Conservation (phyloP, 352 stramenopile species). For the Globisporangium barbulae region DNA sequence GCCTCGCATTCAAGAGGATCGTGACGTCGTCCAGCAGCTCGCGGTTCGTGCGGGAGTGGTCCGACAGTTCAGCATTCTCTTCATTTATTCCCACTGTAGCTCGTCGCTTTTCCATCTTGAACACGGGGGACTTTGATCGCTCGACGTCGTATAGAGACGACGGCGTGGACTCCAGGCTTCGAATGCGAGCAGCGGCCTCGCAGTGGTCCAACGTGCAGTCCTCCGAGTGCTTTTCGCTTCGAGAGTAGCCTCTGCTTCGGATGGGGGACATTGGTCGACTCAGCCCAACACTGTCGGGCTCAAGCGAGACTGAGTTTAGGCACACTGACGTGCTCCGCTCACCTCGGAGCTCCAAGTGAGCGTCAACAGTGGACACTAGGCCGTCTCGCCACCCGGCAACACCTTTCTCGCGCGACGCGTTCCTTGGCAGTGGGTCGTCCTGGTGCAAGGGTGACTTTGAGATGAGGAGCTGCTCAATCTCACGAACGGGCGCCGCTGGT, state of each 20-base stretch:
- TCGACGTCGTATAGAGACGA: background rate
- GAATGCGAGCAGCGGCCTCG: slow-evolving; percentile 5
- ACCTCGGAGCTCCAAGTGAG: background rate
- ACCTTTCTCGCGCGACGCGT: slow-evolving; percentile 1
- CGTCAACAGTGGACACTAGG: too few species aligned
- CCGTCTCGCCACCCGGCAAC: background rate
- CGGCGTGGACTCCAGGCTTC: background rate
- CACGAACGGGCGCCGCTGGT: background rate
- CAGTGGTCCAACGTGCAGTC: slow-evolving; percentile 7
- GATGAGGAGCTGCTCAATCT: background rate
- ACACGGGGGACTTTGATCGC: slow-evolving; percentile 5
- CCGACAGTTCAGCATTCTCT: background rate
- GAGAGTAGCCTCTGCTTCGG: slow-evolving; percentile 2
- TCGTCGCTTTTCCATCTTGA: slow-evolving; percentile 11
- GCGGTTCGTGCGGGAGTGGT: background rate
- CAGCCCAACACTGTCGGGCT: background rate
- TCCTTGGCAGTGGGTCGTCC: background rate
- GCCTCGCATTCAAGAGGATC: slow-evolving; percentile 51
- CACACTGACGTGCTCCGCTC: background rate
- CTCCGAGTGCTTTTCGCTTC: slow-evolving; percentile 6
- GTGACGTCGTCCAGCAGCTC: slow-evolving; percentile 29
- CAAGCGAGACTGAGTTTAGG: background rate
- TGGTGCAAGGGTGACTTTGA: background rate
- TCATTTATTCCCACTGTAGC: background rate
- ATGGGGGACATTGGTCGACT: background rate